Percentiles rank a stretch among this genome's conserved stretches.
Evolutionary conservation across 108 stramenopile genomes (phyloP).

Genomic region (Nitzschia sp.): DNA sequence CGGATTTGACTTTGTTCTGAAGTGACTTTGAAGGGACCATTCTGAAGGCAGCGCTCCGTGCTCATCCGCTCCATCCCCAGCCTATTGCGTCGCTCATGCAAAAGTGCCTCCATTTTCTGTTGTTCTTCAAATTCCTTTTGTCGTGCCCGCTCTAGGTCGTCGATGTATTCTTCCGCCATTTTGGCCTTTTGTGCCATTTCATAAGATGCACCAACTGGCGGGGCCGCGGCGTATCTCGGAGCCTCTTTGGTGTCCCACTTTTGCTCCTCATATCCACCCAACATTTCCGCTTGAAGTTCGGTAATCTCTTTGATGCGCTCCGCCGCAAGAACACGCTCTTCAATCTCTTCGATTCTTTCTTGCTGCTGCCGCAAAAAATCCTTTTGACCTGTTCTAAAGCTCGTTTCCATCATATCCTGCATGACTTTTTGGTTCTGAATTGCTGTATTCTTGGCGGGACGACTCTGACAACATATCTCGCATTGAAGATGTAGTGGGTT

Average conservation of each 20-base stretch:
- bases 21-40: background rate
- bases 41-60: background rate
- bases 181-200: background rate
- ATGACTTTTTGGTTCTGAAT: background rate
- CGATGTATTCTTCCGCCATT: background rate
- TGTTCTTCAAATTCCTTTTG: background rate
- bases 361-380: constrained; percentile 5
- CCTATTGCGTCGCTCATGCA: background rate
- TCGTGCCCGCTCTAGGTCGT: background rate
- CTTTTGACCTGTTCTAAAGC: constrained; percentile 2
- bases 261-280: background rate
- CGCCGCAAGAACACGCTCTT: background rate
- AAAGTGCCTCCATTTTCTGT: background rate
- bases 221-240: background rate
- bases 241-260: background rate
- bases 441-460: background rate
- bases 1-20: background rate
- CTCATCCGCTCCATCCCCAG: background rate
- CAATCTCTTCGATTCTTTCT: constrained; percentile 11
- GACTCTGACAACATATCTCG: constrained; percentile 13
- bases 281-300: background rate
- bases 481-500: constrained; percentile 16
- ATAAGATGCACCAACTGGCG: no score
- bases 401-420: constrained; percentile 1
- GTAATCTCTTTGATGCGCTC: background rate